A percentile compares a stretch with the other conserved stretches of the same genome.
phyloP scores from a whole-genome alignment of 805 yeast species.

The Pichia exigua region DNA sequence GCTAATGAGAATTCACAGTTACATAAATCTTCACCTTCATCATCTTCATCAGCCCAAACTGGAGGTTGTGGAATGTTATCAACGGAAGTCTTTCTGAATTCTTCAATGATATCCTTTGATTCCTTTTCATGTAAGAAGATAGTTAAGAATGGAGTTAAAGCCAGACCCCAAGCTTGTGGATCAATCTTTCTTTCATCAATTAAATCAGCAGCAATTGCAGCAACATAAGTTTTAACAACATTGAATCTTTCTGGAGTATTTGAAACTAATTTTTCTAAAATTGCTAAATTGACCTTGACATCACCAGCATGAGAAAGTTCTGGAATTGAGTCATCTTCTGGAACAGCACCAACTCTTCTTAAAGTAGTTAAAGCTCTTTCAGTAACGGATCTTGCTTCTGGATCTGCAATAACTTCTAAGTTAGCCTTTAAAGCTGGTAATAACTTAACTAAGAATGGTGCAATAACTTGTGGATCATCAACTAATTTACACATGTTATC shows the following conservation, averaged over 20 bases:
- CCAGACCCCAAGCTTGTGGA: conserved; percentile 83
- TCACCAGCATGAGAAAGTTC: conserved; percentile 99
- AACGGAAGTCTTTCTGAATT: conserved; percentile 91
- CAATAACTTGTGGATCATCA: conserved; percentile 99
- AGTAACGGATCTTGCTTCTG: conserved; percentile 99
- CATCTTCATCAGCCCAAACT: conserved; percentile 83
- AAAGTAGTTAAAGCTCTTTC: conserved; percentile 94
- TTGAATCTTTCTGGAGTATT: conserved; percentile 72
- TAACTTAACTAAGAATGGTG: conserved; percentile 94
- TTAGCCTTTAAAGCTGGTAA: conserved; percentile 95
- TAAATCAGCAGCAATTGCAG: conserved; percentile 97
- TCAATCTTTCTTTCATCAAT: conserved; percentile 96
- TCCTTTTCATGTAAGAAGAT: conserved; percentile 90
- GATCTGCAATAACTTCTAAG: conserved; percentile 97
- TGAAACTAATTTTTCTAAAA: conserved; percentile 66
- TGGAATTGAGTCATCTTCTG: conserved; percentile 84
- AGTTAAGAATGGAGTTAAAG: conserved; percentile 89
- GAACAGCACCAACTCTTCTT: conserved; percentile 97
- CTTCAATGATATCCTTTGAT: conserved; percentile 85
- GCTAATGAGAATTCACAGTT: conserved; percentile 99
- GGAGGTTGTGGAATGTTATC: conserved; percentile 98
- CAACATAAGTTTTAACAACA: conserved; percentile 70
- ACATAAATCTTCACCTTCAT: conserved; percentile 99
- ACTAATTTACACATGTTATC: conserved; percentile 99
- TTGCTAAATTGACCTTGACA: conserved; percentile 74